phyloP scores from a whole-genome alignment of 306 rosid genomes.

The Quillaja saponaria region DNA sequence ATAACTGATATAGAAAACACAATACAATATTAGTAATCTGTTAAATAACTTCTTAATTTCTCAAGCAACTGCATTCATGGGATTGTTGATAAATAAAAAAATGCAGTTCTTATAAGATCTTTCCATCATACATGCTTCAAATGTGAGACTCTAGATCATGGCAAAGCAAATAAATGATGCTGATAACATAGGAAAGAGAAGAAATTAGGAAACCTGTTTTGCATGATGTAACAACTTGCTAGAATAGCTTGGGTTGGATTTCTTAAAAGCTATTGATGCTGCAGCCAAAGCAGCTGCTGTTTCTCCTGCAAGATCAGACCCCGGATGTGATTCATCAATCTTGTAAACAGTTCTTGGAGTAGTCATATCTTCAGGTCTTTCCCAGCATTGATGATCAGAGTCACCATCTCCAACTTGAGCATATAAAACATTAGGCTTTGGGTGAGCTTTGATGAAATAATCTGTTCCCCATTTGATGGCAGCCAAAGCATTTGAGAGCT shows the following conservation, averaged over 20 bases:
- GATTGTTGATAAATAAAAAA: too few relatives aligned
- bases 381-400: constrained; percentile 64
- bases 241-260: constrained; percentile 23
- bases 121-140: too few relatives aligned
- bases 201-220: constrained; percentile 48
- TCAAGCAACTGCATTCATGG: too few relatives aligned
- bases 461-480: constrained; percentile 74
- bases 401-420: constrained; percentile 54
- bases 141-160: too few relatives aligned
- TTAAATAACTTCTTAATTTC: too few relatives aligned
- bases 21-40: too few relatives aligned
- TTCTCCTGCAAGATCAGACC: constrained; percentile 70
- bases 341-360: constrained; percentile 37
- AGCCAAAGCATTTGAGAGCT: constrained; percentile 39
- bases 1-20: constrained; percentile 33
- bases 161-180: too few relatives aligned
- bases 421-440: constrained; percentile 37
- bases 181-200: too few relatives aligned
- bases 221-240: constrained; percentile 42
- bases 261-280: constrained; percentile 48
- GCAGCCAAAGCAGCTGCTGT: constrained; percentile 67
- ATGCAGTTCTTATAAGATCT: too few relatives aligned
- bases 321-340: constrained; percentile 45
- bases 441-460: constrained; percentile 59
- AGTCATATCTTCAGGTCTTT: constrained; percentile 73